A percentile compares a stretch with the other conserved stretches of the same genome.
Evolutionary conservation across 345 rosid genomes (phyloP).

Genomic region (Kandelia obovata): DNA sequence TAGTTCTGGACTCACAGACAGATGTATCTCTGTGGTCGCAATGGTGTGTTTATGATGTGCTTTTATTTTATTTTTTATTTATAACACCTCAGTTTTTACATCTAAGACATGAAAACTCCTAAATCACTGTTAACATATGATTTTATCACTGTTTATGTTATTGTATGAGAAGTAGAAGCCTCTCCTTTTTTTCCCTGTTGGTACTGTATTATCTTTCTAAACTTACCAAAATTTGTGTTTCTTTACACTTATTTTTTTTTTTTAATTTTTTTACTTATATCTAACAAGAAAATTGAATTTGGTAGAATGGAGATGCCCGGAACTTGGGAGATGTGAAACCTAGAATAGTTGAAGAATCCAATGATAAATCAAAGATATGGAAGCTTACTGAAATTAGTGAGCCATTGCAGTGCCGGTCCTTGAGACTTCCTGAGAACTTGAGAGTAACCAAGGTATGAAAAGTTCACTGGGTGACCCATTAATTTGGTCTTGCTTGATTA

Average conservation of each 20-base stretch:
- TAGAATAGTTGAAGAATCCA: conserved; percentile 24
- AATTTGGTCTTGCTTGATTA: no score
- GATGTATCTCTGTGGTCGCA: background rate
- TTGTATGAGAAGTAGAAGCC: no score
- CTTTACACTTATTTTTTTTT: no score
- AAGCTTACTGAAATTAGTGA: conserved; percentile 31
- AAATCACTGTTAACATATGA: no score
- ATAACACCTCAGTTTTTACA: background rate
- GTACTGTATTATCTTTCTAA: no score
- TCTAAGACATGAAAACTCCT: conserved; percentile 5
- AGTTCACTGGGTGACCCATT: background rate
- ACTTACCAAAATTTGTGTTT: no score
- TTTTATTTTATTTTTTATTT: background rate
- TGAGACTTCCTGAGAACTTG: conserved; percentile 26
- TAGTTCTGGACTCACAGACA: conserved; percentile 10
- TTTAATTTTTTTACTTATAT: background rate
- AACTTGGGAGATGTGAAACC: conserved; percentile 24
- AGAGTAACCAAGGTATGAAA: conserved; percentile 24
- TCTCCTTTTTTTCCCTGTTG: no score
- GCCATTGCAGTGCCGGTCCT: conserved; percentile 28
- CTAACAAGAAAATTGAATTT: conserved; percentile 4
- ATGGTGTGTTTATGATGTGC: background rate
- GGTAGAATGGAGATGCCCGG: conserved; percentile 33
- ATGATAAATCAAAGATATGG: conserved; percentile 16
- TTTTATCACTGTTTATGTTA: no score